phyloP scores from a whole-genome alignment of 371 early-diverging fungal genomes.

The Lichtheimia ramosa region DNA sequence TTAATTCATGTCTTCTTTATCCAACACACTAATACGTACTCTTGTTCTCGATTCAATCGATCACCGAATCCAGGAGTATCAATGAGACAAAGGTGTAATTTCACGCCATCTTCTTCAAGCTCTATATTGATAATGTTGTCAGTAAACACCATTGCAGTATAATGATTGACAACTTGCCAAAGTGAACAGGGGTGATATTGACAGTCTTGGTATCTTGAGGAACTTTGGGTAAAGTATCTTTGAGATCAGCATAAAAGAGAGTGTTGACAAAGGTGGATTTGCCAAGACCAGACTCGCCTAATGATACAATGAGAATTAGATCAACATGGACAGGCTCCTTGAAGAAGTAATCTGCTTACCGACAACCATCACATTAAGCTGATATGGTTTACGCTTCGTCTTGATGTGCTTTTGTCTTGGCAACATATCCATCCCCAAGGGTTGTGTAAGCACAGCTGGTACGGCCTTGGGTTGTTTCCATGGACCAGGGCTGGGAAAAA shows the following conservation, averaged over 20 bases:
- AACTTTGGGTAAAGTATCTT: slow-evolving; percentile 57
- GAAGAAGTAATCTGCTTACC: slow-evolving; percentile 49
- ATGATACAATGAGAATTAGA: not conserved
- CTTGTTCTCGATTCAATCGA: slow-evolving; percentile 71
- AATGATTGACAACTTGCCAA: slow-evolving; percentile 47
- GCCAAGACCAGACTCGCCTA: slow-evolving; percentile 83
- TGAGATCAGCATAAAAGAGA: slow-evolving; percentile 72
- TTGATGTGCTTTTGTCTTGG: slow-evolving; percentile 69
- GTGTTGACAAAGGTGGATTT: slow-evolving; percentile 95
- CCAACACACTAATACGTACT: no score
- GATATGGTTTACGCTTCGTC: slow-evolving; percentile 64
- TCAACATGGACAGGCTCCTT: not conserved
- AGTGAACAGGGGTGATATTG: slow-evolving; percentile 63
- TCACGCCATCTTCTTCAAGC: slow-evolving; percentile 88
- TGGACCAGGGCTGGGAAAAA: slow-evolving; percentile 76
- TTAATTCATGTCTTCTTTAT: no score
- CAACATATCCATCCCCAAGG: slow-evolving; percentile 65
- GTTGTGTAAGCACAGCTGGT: slow-evolving; percentile 39
- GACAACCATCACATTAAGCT: slow-evolving; percentile 80
- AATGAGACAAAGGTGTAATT: slow-evolving; percentile 83
- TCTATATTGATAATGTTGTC: slow-evolving; percentile 47
- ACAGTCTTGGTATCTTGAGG: slow-evolving; percentile 65
- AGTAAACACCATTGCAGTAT: not conserved
- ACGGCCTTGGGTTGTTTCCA: slow-evolving; percentile 72
- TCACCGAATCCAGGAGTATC: slow-evolving; percentile 98